Percentiles rank a stretch among this genome's conserved stretches.
Evolutionary conservation across 2,329 filamentous ascomycete species (phyloP).

Genomic region (Pleomassaria siparia): DNA sequence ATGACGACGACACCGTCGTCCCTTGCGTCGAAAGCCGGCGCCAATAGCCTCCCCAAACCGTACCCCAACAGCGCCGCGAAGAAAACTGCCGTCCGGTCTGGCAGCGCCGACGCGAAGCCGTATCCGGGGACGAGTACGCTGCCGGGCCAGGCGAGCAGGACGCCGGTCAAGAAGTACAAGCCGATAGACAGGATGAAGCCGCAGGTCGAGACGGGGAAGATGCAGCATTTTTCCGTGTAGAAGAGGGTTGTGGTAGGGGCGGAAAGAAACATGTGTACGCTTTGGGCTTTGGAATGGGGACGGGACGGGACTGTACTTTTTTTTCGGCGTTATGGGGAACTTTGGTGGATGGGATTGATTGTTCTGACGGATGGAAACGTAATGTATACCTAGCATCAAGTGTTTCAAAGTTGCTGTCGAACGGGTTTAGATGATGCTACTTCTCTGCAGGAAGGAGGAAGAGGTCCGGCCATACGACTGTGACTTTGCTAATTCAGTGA

Average conservation of each 20-base stretch:
- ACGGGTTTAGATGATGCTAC: no score
- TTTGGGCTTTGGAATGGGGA: no score
- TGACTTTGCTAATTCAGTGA: no score
- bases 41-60: constrained; percentile 11
- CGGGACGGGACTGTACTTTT: no score
- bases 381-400: no score
- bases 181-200: constrained; percentile 25
- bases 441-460: no score
- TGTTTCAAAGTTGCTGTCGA: no score
- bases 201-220: constrained; percentile 29
- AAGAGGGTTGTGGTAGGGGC: background rate
- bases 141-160: constrained; percentile 27
- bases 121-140: constrained; percentile 37
- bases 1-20: background rate
- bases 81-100: constrained; percentile 31
- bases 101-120: constrained; percentile 12
- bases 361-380: no score
- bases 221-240: constrained; percentile 24
- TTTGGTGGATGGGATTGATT: no score
- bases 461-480: no score
- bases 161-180: constrained; percentile 32
- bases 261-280: background rate
- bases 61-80: constrained; percentile 21
- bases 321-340: no score
- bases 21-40: background rate